Conservation (phyloP, 2,329 filamentous ascomycete species). For the Orbilia brochopaga region DNA sequence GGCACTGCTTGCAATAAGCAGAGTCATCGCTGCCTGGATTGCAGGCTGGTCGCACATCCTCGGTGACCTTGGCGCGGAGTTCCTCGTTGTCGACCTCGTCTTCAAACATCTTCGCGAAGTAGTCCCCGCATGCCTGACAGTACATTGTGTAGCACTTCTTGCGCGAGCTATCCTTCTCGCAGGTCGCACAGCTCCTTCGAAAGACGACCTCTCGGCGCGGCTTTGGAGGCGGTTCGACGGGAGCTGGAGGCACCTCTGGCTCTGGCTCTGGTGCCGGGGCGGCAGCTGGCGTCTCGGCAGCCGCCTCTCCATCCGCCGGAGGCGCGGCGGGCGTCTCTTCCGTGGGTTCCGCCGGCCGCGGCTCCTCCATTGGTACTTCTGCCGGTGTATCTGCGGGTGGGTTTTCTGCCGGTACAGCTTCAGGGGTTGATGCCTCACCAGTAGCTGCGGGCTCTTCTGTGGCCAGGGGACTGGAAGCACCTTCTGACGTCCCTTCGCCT, state of each 20-base stretch:
- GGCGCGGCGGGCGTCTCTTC: neutral
- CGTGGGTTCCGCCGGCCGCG: constrained; percentile 4
- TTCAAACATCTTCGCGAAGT: constrained; percentile 27
- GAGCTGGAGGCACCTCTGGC: neutral
- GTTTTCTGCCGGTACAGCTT: neutral
- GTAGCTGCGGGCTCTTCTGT: neutral
- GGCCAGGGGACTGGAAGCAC: neutral
- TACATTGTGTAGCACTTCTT: constrained; percentile 7
- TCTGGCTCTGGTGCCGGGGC: constrained; percentile 8
- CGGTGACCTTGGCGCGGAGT: constrained; percentile 18
- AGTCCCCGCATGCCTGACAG: constrained; percentile 30
- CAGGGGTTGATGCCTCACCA: neutral
- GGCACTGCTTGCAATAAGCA: constrained; percentile 38
- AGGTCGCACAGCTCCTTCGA: constrained; percentile 20
- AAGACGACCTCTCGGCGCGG: constrained; percentile 10
- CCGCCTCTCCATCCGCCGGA: constrained; percentile 18
- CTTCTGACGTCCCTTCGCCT: neutral
- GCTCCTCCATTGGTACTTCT: constrained; percentile 2
- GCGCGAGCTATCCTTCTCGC: neutral
- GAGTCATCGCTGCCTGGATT: constrained; percentile 27
- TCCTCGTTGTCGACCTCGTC: constrained; percentile 35
- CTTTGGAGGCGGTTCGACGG: neutral
- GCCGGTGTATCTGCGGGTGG: constrained; percentile 5
- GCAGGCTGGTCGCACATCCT: constrained; percentile 22
- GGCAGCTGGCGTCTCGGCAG: constrained; percentile 2